A percentile compares a stretch with the other conserved stretches of the same genome.
These are phyloP conservation scores for Aspergillus novofumigatus DNA, from an alignment of 2,329 filamentous ascomycete species.

Conservation along the genomic window DNA sequence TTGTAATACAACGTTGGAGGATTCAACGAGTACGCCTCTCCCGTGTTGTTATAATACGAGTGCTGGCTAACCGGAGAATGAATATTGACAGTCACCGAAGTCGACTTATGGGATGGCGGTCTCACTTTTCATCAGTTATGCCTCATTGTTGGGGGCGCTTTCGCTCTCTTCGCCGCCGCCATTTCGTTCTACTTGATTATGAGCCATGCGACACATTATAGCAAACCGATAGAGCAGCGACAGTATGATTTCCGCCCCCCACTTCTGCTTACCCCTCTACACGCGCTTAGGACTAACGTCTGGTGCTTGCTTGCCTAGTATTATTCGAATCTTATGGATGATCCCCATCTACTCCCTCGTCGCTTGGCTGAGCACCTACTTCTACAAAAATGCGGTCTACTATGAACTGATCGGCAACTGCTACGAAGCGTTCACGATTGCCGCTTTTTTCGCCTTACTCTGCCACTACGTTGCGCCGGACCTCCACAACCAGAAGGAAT, in stretches of 20 bases:
- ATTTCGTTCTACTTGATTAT: slow-evolving; percentile 54
- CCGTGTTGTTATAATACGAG: background rate
- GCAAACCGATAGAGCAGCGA: slow-evolving; percentile 56
- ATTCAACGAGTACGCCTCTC: slow-evolving; percentile 37
- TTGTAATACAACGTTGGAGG: slow-evolving; percentile 50
- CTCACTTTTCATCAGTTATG: slow-evolving; percentile 56
- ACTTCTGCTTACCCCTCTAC: background rate
- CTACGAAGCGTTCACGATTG: slow-evolving; percentile 85
- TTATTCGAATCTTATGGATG: slow-evolving; percentile 86
- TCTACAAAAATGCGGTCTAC: slow-evolving; percentile 74
- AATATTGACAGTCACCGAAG: slow-evolving; percentile 40
- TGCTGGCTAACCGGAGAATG: slow-evolving; percentile 8
- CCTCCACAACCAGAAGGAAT: slow-evolving; percentile 75
- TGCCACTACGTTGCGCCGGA: slow-evolving; percentile 76
- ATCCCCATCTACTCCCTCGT: slow-evolving; percentile 75
- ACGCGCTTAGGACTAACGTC: slow-evolving; percentile 2
- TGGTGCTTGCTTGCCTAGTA: slow-evolving; percentile 44
- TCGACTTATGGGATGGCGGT: slow-evolving; percentile 47
- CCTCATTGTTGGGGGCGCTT: slow-evolving; percentile 51
- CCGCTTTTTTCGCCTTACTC: slow-evolving; percentile 78
- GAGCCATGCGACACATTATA: slow-evolving; percentile 57
- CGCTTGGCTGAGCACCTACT: slow-evolving; percentile 68
- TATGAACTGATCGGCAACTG: slow-evolving; percentile 77
- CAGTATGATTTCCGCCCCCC: slow-evolving; percentile 42
- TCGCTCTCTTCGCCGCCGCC: slow-evolving; percentile 48